A percentile compares a stretch with the other conserved stretches of the same genome.
These are phyloP conservation scores for Senecio squalidus DNA, from an alignment of 140 eudicot genomes.

Conservation along the genomic window DNA sequence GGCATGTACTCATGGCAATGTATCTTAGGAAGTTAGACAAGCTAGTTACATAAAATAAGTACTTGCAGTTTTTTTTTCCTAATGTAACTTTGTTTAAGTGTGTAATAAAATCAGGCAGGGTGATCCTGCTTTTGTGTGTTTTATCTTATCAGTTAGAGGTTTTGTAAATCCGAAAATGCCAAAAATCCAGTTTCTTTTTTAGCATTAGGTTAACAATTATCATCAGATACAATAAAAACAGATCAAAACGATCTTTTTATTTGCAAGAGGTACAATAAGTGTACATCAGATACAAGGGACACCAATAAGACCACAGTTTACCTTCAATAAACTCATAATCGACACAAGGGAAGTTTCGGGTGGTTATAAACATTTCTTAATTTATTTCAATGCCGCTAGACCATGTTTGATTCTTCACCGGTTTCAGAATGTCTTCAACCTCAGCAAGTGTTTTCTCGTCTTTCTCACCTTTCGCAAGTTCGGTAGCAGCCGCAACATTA, in stretches of 20 bases:
- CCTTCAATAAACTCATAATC: background rate
- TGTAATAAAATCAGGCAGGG: background rate
- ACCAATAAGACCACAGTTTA: background rate
- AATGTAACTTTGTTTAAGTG: background rate
- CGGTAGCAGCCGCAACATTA: slow-evolving; percentile 72
- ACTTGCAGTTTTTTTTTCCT: background rate
- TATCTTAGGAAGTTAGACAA: background rate
- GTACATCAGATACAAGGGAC: background rate
- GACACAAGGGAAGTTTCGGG: background rate
- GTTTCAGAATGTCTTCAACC: slow-evolving; percentile 63
- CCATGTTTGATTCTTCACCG: slow-evolving; percentile 92
- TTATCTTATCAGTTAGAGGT: too few relatives aligned
- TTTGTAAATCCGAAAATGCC: too few relatives aligned
- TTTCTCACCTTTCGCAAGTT: slow-evolving; percentile 47
- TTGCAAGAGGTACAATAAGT: background rate
- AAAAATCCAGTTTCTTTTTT: background rate
- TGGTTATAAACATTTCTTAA: slow-evolving; percentile 15
- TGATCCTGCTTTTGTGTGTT: background rate
- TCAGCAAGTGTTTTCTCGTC: slow-evolving; percentile 56
- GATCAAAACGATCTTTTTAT: background rate
- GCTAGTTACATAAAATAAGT: background rate
- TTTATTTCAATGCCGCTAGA: slow-evolving; percentile 68
- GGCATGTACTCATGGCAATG: background rate
- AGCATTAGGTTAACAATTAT: too few relatives aligned
- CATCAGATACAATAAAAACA: too few relatives aligned